Evolutionary conservation across 768 basidiomycete genomes (phyloP), one percentile per base, ranked within the genome.

Genomic region (Tylopilus intermedius): DNA sequence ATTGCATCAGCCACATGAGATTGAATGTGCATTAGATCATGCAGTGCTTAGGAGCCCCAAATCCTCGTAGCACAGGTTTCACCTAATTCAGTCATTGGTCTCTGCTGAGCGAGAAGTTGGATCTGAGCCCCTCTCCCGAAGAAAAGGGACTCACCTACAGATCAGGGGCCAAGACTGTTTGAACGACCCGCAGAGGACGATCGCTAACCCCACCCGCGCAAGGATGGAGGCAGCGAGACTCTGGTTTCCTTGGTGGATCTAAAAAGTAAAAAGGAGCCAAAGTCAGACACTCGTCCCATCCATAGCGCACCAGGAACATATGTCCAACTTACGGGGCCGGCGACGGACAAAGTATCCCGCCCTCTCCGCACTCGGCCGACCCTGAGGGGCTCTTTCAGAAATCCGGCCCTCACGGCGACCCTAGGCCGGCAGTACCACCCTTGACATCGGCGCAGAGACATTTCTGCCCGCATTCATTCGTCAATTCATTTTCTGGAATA

Each of bases 1-100:
- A 61, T 26, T 53, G 0, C 43, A 58, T 61, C 15, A 57, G 57
- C 56, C 50, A 58, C 56, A 27, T 1, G 13, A 8, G 32, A 30
- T 1, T 48, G 37, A 55, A 47, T 32, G 35, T 11, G 37, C 13
- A 41, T 41, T 39, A 41, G 3, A 30, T 21, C 24, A 48, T 38
- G 24, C 35, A 37, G 24, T 47, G 26, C 32, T 18, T 15, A 6
- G 4, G 22, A 14, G 11, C 41, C 37, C 37, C n/a, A n/a, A 38
- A 38, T 38, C n/a, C 9, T 15, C 37, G 37, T 38, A 24, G 38
- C 38, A 38, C 38, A 38, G 38, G 38, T 38, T n/a, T 38, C 38
- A 38, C 38, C 38, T 18, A 7, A 38, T 18, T 18, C 38, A 38
- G 38, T 18, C n/a, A 38, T 37, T 15, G 37, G n/a, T 37, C 37